Percentiles rank a stretch among this genome's conserved stretches.
Conservation (phyloP, 116 monocot species). For the Zostera marina region DNA sequence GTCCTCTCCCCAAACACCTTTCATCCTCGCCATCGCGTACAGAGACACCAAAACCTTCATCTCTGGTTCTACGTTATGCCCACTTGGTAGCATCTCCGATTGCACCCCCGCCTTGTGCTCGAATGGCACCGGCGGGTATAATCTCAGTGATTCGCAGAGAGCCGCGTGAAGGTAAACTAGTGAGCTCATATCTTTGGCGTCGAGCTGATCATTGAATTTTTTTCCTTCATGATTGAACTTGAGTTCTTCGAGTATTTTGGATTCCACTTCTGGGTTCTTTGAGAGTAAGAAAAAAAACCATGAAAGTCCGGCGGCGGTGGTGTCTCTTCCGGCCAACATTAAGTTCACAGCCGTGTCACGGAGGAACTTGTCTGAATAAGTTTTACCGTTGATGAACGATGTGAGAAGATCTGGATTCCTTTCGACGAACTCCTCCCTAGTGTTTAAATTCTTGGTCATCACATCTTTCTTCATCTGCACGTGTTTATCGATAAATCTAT, state of each 20-base stretch:
- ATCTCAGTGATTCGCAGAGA: constrained; percentile 15
- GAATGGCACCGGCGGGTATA: constrained; percentile 14
- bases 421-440: background rate
- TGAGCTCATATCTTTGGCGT: background rate
- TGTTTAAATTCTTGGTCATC: background rate
- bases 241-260: constrained; percentile 36
- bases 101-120: constrained; percentile 13
- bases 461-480: constrained; percentile 8
- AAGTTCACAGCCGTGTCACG: constrained; percentile 43
- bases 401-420: constrained; percentile 7
- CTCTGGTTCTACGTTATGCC: constrained; percentile 12
- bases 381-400: constrained; percentile 9
- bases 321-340: constrained; percentile 64
- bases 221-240: too few species aligned
- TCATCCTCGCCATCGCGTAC: constrained; percentile 30
- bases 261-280: constrained; percentile 31
- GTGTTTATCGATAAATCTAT: constrained; percentile 14
- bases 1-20: constrained; percentile 29
- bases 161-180: constrained; percentile 40
- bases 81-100: constrained; percentile 20
- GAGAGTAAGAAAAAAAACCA: constrained; percentile 51
- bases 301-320: constrained; percentile 23
- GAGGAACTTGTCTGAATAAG: constrained; percentile 17
- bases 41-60: constrained; percentile 21
- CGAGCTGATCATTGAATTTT: background rate